These are phyloP conservation scores for Cavenderia fasciculata DNA, from an alignment of 78 protist species.

Conservation along the genomic window DNA sequence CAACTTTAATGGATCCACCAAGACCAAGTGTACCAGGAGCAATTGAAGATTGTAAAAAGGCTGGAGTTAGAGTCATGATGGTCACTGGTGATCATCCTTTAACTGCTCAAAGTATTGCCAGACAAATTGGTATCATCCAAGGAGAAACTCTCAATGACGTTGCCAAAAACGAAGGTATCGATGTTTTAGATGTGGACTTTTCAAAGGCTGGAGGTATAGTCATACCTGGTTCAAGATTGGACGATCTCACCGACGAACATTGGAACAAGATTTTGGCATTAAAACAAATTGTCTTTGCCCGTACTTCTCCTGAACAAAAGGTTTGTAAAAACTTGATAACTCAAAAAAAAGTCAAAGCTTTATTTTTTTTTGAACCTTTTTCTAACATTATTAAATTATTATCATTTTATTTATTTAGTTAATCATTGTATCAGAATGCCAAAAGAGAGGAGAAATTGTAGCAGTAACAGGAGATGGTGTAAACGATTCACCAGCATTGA, in stretches of 20 bases:
- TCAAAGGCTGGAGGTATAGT: conserved; percentile 38
- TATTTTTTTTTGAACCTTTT: not conserved
- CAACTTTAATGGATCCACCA: conserved; percentile 98
- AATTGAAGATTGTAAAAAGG: conserved; percentile 68
- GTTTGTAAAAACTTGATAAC: not conserved
- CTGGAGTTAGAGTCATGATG: conserved; percentile 95
- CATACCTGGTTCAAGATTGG: conserved; percentile 67
- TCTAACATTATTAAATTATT: conserved; percentile 92
- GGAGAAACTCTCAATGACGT: conserved; percentile 74
- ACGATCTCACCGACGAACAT: conserved; percentile 65
- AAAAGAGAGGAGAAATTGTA: conserved; percentile 82
- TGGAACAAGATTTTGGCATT: conserved; percentile 60
- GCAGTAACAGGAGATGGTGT: conserved; percentile 98
- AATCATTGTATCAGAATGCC: conserved; percentile 90
- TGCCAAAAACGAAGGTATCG: conserved; percentile 54
- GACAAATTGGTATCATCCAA: conserved; percentile 83
- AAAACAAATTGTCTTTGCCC: conserved; percentile 79
- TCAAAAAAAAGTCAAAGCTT: not conserved
- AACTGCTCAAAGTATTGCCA: conserved; percentile 98
- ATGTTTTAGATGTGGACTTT: conserved; percentile 43
- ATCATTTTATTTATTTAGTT: too few species aligned
- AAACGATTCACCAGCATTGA: conserved; percentile 98
- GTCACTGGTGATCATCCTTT: conserved; percentile 99
- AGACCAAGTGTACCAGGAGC: conserved; percentile 84
- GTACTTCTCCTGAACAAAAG: conserved; percentile 54